Base-by-base conservation (phyloP, 2,329 filamentous ascomycete species). In the Fusarium austroafricanum region DNA sequence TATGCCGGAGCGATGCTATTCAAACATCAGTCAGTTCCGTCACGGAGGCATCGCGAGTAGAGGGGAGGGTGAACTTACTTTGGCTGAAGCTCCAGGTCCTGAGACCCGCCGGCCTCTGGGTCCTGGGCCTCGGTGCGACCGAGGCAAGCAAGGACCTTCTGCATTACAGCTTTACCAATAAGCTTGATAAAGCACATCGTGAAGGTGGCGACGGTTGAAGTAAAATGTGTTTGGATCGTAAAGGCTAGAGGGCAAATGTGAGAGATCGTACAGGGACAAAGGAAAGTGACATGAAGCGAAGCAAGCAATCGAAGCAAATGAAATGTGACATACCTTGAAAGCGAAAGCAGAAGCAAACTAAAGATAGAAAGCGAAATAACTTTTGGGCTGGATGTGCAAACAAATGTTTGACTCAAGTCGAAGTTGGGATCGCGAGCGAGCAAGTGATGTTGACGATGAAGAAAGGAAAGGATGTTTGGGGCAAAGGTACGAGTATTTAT, bases 11-110 rank as follows among this genome's bases (percentile, higher is more conserved):
- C 18, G 0, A 42, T 26, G 0, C 63, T 64, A 2, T 21, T 12
- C 10, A 12, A 38, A 20, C 5, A 15, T 35, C 1, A 9, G 31
- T 65, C 31, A 65, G 60, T 21, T 40, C 46, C 20, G 42, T 23
- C 33, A 8, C 9, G 5, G 3, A 31, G 11, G 33, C 2, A 26
- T 21, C 31, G 31, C 0, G 14, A 23, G 42, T 4, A 23, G 7
- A 20, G 20, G 11, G 12, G 21, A 5, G 39, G n/a, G 20, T 55
- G 9, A 42, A 68, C 68, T 55, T 71, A 70, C 68, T 47, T n/a
- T n/a, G n/a, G n/a, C n/a, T n/a, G n/a, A n/a, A n/a, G n/a, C n/a
- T n/a, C n/a, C n/a, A n/a, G n/a, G n/a, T n/a, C n/a, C n/a, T n/a
- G n/a, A n/a, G n/a, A n/a, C n/a, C n/a, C n/a, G n/a, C n/a, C n/a